Base-by-base conservation (phyloP, 1,284 basidiomycete species). In the Tilletiaria anomala region DNA sequence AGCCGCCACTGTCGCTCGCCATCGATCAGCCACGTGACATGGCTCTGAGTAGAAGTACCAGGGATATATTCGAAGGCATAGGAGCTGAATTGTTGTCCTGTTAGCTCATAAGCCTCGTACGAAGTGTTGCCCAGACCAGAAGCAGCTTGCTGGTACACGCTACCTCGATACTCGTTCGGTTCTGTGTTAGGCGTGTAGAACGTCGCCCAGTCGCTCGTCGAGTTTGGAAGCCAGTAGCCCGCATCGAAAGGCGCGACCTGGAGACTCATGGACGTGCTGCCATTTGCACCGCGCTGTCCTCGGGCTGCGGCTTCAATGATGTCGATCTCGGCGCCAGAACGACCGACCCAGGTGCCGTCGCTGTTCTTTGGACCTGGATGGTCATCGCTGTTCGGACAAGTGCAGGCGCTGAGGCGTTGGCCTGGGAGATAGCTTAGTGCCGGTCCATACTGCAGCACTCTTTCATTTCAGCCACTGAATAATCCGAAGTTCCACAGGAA, bases 341-440 rank as follows among this genome's bases (percentile, higher is more conserved):
- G 58, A 43, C 78, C 87, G 2, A 80, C 76, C 55, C 74, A 83
- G 2, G 78, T 75, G 14, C 83, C 84, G 52, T 78, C 74, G 1
- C 68, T 40, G 29, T 72, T 71, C 32, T 73, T 67, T n/a, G 38
- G 38, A 12, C 38, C 38, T n/a, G 38, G 38, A 39, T 39, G 38
- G 29, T 40, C 39, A 16, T 34, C 32, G 10, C 26, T 8, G 50
- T 71, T 69, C 16, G 67, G 58, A 47, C 76, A 77, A 2, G 76
- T 76, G 60, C 76, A 78, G 69, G 2, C 75, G 74, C 16, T 78
- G 70, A 75, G 40, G 72, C 77, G 8, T 74, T 80, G 68, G 10
- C 70, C 52, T 68, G 73, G 51, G 65, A 42, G 26, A 32, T 56
- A 51, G 15, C 69, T 70, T 11, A 73, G 53, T 4, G 56, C 52